phyloP scores from a whole-genome alignment of 805 yeast genomes.

The Ogataea kodamae region DNA sequence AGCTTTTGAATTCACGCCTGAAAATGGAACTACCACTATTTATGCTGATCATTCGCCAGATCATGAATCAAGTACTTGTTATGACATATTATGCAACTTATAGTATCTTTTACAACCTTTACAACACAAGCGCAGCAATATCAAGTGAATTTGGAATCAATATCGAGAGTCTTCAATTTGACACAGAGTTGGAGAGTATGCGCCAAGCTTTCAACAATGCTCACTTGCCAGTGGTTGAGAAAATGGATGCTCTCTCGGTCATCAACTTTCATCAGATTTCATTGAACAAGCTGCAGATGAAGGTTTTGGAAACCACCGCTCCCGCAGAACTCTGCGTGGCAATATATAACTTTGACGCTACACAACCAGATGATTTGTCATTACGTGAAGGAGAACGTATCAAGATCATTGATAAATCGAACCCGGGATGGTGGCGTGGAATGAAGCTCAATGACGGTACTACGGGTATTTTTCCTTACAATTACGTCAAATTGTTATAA shows the following conservation, averaged over 20 bases:
- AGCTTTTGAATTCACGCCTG: conserved; percentile 35
- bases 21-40: conserved; percentile 47
- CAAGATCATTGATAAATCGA: conserved; percentile 34
- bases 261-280: conserved; percentile 18
- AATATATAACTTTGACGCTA: conserved; percentile 36
- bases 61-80: conserved; percentile 33
- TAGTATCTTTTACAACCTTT: conserved; percentile 33
- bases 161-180: conserved; percentile 6
- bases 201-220: conserved; percentile 7
- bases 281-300: conserved; percentile 17
- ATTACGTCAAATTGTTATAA: conserved; percentile 35
- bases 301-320: conserved; percentile 15
- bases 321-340: conserved; percentile 36
- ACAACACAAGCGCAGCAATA: conserved; percentile 8
- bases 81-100: conserved; percentile 36
- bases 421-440: conserved; percentile 52
- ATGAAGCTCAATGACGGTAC: conserved; percentile 34
- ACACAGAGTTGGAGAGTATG: conserved; percentile 8
- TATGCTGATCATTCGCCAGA: conserved; percentile 31
- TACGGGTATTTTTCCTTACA: conserved; percentile 45
- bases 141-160: conserved; percentile 12
- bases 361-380: conserved; percentile 40
- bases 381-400: conserved; percentile 44
- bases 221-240: conserved; percentile 8
- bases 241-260: conserved; percentile 13